phyloP scores from a whole-genome alignment of 306 rosid species.

The Heteromeles arbutifolia region DNA sequence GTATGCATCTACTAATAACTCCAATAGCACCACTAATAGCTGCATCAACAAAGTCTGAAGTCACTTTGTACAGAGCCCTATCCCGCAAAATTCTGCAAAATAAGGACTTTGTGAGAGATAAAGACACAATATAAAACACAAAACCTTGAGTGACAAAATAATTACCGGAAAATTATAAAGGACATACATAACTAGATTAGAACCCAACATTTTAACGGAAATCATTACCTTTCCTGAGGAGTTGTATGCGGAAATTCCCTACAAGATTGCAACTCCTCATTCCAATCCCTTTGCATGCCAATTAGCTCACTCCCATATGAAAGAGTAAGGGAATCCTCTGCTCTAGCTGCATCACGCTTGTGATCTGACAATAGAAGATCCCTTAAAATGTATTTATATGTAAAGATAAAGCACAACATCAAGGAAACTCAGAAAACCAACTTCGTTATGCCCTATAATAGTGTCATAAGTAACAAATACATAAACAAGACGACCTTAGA shows the following conservation, averaged over 20 bases:
- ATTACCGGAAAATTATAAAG: conserved; percentile 12
- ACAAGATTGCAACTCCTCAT: conserved; percentile 98
- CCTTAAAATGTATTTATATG: background rate
- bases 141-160: conserved; percentile 12
- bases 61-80: conserved; percentile 97
- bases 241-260: conserved; percentile 86
- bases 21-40: conserved; percentile 91
- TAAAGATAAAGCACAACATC: background rate
- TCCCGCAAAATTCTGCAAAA: conserved; percentile 83
- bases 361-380: conserved; percentile 54
- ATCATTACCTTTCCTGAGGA: conserved; percentile 90
- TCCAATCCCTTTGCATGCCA: conserved; percentile 99
- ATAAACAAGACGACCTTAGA: background rate
- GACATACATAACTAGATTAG: background rate
- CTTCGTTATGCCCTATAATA: background rate
- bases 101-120: background rate
- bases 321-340: conserved; percentile 87
- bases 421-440: conserved; percentile 9
- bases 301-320: conserved; percentile 90
- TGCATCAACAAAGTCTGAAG: conserved; percentile 98
- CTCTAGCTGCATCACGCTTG: conserved; percentile 87
- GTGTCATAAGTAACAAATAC: background rate
- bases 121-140: conserved; percentile 1
- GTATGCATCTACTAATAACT: conserved; percentile 90
- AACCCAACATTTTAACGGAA: conserved; percentile 1